These are phyloP conservation scores for Aquilaria yunnanensis DNA, from an alignment of 345 rosid genomes.

Conservation along the genomic window DNA sequence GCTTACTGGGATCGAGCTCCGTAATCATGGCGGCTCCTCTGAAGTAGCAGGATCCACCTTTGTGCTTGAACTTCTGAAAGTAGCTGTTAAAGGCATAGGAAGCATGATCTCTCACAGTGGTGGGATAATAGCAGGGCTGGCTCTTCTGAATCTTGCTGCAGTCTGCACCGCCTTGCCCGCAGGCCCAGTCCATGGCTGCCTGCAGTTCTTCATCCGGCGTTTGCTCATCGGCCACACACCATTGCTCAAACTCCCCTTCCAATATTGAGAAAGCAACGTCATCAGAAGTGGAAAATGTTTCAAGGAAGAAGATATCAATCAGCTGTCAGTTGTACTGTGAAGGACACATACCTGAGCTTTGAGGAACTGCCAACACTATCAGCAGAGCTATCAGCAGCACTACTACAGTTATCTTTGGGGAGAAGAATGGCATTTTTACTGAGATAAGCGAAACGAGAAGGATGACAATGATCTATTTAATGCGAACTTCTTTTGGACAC, in stretches of 20 bases:
- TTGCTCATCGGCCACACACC: slow-evolving; percentile 80
- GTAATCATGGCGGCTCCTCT: slow-evolving; percentile 70
- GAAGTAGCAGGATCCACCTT: slow-evolving; percentile 78
- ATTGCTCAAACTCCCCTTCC: slow-evolving; percentile 60
- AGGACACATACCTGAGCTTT: slow-evolving; percentile 28
- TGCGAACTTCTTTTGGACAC: slow-evolving; percentile 8
- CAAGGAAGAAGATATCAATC: background rate
- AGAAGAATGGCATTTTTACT: slow-evolving; percentile 29
- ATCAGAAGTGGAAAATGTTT: background rate
- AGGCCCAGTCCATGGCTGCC: slow-evolving; percentile 67
- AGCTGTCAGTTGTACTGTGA: background rate
- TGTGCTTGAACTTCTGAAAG: slow-evolving; percentile 53
- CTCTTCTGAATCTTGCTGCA: slow-evolving; percentile 49
- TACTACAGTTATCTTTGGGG: slow-evolving; percentile 35
- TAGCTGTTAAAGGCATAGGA: slow-evolving; percentile 78
- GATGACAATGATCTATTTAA: slow-evolving; percentile 10
- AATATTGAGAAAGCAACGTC: background rate
- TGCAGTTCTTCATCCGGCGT: slow-evolving; percentile 62
- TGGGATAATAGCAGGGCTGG: slow-evolving; percentile 63
- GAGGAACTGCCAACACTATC: slow-evolving; percentile 27
- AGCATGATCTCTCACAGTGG: slow-evolving; percentile 63
- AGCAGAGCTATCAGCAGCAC: slow-evolving; percentile 34
- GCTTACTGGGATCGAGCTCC: slow-evolving; percentile 73
- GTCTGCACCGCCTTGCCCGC: slow-evolving; percentile 56
- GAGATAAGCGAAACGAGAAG: slow-evolving; percentile 4